A percentile compares a stretch with the other conserved stretches of the same genome.
Evolutionary conservation across 768 basidiomycete genomes (phyloP).

Genomic region (Rubroboletus satanas): DNA sequence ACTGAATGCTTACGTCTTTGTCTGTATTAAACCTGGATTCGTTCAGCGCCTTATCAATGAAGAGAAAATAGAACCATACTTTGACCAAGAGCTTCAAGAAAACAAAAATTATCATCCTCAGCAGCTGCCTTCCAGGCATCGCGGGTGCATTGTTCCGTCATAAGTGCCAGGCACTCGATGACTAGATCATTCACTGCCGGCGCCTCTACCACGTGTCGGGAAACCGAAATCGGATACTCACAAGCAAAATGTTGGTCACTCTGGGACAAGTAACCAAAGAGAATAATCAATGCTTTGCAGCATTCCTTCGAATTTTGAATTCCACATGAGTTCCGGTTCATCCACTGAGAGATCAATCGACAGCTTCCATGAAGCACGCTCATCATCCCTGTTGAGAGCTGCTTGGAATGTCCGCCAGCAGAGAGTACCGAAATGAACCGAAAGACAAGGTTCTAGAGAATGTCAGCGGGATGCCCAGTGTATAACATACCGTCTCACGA

Average conservation of each 20-base stretch:
- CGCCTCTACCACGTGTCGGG: not conserved
- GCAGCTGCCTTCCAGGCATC: conserved; percentile 23
- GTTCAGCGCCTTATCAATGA: conserved; percentile 1
- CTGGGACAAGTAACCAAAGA: conserved; percentile 22
- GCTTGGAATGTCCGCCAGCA: conserved; percentile 4
- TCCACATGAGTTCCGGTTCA: conserved; percentile 20
- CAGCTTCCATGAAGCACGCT: conserved; percentile 20
- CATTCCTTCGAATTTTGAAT: conserved; percentile 29
- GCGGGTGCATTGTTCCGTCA: conserved; percentile 9
- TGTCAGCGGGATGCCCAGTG: conserved; percentile 2
- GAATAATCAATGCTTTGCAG: conserved; percentile 27
- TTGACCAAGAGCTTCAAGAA: conserved; percentile 17
- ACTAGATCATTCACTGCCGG: conserved; percentile 18
- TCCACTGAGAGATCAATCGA: conserved; percentile 21
- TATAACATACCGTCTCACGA: conserved; percentile 16
- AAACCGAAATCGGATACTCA: conserved; percentile 8
- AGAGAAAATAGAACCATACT: conserved; percentile 12
- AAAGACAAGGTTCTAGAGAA: conserved; percentile 17
- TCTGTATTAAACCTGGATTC: conserved; percentile 11
- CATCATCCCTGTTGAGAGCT: conserved; percentile 16
- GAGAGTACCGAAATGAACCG: conserved; percentile 24
- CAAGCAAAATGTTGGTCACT: conserved; percentile 18
- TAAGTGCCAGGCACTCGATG: conserved; percentile 17
- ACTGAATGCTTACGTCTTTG: conserved; percentile 13
- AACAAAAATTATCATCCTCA: conserved; percentile 6